Percentiles rank a stretch among this genome's conserved stretches.
These are phyloP conservation scores for Magnusiomyces magnusii DNA, from an alignment of 1,139 yeast genomes.

Conservation along the genomic window DNA sequence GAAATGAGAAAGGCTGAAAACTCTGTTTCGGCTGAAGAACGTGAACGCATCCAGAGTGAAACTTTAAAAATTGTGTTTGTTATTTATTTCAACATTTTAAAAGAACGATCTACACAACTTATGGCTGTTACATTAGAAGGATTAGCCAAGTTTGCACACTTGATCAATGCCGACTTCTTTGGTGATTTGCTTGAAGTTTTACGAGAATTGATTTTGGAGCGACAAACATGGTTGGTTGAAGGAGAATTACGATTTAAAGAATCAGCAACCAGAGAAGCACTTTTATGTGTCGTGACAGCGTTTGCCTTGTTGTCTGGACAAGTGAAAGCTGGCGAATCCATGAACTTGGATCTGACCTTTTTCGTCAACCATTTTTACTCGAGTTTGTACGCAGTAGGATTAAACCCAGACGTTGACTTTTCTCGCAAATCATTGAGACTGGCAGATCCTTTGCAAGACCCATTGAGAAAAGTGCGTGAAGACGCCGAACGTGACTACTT, in stretches of 20 bases:
- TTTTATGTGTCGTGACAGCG: constrained; percentile 82
- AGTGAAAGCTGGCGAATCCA: constrained; percentile 36
- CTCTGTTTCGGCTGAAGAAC: constrained; percentile 76
- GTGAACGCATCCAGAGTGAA: constrained; percentile 79
- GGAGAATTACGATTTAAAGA: constrained; percentile 35
- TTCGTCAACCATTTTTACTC: constrained; percentile 70
- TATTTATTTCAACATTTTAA: constrained; percentile 70
- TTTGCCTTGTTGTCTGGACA: constrained; percentile 79
- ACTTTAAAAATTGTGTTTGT: constrained; percentile 65
- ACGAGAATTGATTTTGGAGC: constrained; percentile 61
- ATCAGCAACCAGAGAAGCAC: constrained; percentile 54
- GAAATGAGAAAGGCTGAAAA: constrained; percentile 85
- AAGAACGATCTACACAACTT: constrained; percentile 52
- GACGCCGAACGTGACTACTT: constrained; percentile 23
- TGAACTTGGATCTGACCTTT: constrained; percentile 37
- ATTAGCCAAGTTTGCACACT: constrained; percentile 77
- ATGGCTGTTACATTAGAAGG: constrained; percentile 91
- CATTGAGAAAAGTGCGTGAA: constrained; percentile 34
- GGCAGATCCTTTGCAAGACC: constrained; percentile 49
- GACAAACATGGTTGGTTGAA: constrained; percentile 33
- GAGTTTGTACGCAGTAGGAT: constrained; percentile 54
- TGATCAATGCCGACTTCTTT: constrained; percentile 84
- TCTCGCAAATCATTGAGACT: constrained; percentile 73
- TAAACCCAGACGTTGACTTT: constrained; percentile 80
- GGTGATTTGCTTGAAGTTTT: constrained; percentile 90